Base-by-base conservation (phyloP, 352 stramenopile species). In the Phytopythium delawarense region DNA sequence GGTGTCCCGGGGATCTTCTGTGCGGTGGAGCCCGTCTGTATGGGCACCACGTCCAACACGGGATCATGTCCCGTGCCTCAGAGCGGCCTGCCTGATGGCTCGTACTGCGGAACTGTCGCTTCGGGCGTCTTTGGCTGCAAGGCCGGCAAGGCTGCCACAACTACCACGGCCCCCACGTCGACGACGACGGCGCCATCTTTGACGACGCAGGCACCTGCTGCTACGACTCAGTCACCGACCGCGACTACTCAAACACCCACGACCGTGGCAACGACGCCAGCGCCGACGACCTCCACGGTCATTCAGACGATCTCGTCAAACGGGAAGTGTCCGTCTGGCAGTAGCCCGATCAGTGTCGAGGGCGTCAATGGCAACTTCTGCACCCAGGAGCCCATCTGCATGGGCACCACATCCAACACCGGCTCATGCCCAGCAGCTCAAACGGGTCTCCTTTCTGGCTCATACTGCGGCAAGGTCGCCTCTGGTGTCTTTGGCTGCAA, bases 401-500 rank as follows among this genome's bases (percentile, higher is more conserved):
- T 75, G 34, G 57, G 63, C 23, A 57, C 72, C n/a, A 58, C 70
- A 44, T 62, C 62, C 21, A 66, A 61, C 50, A 71, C 37, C 5
- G 78, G 78, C 32, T 72, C 74, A 12, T 87, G 73, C 15, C 78
- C 75, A 1, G 69, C 35, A 35, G 65, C 73, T 7, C 78, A 87
- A 63, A 20, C 51, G 6, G 71, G 66, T 18, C 67, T 87, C 16
- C 59, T 48, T 40, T 72, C 65, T 32, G 77, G 75, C 13, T 82
- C 77, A 13, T 74, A 68, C 58, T 87, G 77, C 49, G 68, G 64
- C 37, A 45, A 66, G 44, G 63, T 84, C 23, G 61, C 69, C n/a
- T 82, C 75, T 11, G 68, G 71, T 23, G 73, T 68, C 20, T 87
- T 76, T 59, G 77, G 75, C 30, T 87, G 75, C 65, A 75, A 70